Conservation (phyloP, 257 asterid genomes). For the Striga asiatica region DNA sequence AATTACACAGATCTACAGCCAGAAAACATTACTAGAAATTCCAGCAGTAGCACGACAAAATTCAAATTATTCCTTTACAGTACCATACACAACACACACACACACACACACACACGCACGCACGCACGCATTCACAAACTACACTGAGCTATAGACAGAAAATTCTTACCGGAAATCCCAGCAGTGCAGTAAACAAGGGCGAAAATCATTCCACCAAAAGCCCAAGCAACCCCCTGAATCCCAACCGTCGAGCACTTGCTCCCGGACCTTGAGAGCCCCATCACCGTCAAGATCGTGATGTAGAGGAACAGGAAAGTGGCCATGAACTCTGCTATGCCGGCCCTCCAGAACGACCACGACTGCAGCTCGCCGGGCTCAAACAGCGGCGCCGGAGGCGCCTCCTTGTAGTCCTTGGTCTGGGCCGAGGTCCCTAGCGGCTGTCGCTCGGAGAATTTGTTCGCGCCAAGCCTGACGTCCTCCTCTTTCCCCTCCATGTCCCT, state of each 20-base stretch:
- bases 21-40: too few relatives aligned
- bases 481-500: slow-evolving; percentile 78
- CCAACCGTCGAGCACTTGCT: slow-evolving; percentile 61
- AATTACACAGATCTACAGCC: too few relatives aligned
- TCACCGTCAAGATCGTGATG: slow-evolving; percentile 57
- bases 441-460: slow-evolving; percentile 50
- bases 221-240: slow-evolving; percentile 79
- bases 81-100: not conserved
- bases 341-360: slow-evolving; percentile 83
- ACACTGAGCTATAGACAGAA: not conserved
- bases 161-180: slow-evolving; percentile 47
- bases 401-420: slow-evolving; percentile 73
- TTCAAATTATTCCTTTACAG: not conserved
- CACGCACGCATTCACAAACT: not conserved
- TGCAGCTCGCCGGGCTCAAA: slow-evolving; percentile 63
- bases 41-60: too few relatives aligned
- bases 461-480: slow-evolving; percentile 71
- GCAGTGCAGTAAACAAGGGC: slow-evolving; percentile 85
- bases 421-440: slow-evolving; percentile 80
- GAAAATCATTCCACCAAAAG: slow-evolving; percentile 84
- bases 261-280: slow-evolving; percentile 45
- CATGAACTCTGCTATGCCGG: slow-evolving; percentile 71
- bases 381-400: slow-evolving; percentile 62
- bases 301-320: slow-evolving; percentile 71
- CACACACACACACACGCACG: not conserved